Conservation (phyloP, 495 filamentous ascomycete genomes). For the Echria macrotheca region DNA sequence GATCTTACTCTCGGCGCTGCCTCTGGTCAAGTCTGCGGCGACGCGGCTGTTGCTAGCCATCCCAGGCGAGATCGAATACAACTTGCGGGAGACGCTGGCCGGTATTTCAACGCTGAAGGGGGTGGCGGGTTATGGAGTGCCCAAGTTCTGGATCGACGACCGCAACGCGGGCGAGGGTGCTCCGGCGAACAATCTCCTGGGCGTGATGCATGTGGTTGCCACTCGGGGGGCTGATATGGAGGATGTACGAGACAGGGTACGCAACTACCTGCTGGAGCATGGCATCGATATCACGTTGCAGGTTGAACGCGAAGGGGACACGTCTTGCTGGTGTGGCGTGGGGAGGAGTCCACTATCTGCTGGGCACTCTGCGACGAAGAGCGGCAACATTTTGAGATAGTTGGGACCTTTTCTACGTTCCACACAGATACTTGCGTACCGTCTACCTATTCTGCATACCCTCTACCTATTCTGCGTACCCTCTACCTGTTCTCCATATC, state of each 20-base stretch:
- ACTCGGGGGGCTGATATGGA: constrained; percentile 64
- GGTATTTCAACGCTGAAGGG: constrained; percentile 78
- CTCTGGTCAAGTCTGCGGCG: constrained; percentile 80
- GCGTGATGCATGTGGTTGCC: constrained; percentile 79
- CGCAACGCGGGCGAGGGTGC: constrained; percentile 39
- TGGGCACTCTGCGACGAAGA: constrained; percentile 17
- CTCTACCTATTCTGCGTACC: no score
- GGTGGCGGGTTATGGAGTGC: constrained; percentile 78
- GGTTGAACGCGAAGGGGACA: constrained; percentile 68
- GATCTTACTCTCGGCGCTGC: constrained; percentile 83
- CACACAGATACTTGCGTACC: no score
- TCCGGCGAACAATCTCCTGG: constrained; percentile 52
- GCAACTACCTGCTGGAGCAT: constrained; percentile 52
- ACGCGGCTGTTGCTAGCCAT: constrained; percentile 75
- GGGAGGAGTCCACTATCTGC: constrained; percentile 29
- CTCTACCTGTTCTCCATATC: no score
- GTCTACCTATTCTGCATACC: no score
- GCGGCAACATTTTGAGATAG: constrained; percentile 19
- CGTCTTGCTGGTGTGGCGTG: constrained; percentile 71
- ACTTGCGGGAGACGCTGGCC: constrained; percentile 74
- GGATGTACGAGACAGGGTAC: constrained; percentile 66
- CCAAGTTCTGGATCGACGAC: constrained; percentile 92
- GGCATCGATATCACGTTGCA: constrained; percentile 70
- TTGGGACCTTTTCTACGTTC: no score
- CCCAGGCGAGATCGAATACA: constrained; percentile 83